phyloP scores from a whole-genome alignment of 257 asterid genomes.

The Lycium ferocissimum region DNA sequence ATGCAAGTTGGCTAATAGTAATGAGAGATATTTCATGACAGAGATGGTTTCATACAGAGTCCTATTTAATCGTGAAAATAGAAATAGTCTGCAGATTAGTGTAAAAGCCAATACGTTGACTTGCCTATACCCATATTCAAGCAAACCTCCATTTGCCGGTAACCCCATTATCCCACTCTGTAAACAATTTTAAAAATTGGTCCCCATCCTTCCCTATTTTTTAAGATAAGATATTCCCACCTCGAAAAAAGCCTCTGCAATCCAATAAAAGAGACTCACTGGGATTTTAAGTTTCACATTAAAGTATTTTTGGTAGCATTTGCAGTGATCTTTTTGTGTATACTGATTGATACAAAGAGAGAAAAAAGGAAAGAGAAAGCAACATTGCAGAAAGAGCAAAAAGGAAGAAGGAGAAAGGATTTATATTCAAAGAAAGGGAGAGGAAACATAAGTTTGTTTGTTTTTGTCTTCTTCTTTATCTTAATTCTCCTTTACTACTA shows the following conservation, averaged over 20 bases:
- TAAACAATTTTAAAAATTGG: neutral
- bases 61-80: constrained; percentile 3
- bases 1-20: constrained; percentile 35
- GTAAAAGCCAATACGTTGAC: constrained; percentile 61
- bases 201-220: neutral
- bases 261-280: constrained; percentile 41
- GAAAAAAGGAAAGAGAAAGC: constrained; percentile 30
- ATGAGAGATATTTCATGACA: constrained; percentile 38
- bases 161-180: constrained; percentile 19
- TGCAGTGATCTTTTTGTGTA: constrained; percentile 41
- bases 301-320: constrained; percentile 47
- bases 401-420: neutral
- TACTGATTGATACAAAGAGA: constrained; percentile 20
- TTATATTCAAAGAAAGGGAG: neutral
- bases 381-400: neutral
- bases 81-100: constrained; percentile 33
- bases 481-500: neutral
- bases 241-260: constrained; percentile 29
- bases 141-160: constrained; percentile 58
- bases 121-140: neutral
- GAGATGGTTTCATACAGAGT: constrained; percentile 3
- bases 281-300: constrained; percentile 42
- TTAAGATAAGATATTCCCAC: constrained; percentile 32
- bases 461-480: constrained; percentile 22
- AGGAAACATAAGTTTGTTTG: constrained; percentile 10